Percentiles rank a stretch among this genome's conserved stretches.
phyloP scores from a whole-genome alignment of 1,139 yeast species.

The Sugiyamaella xylanicola region DNA sequence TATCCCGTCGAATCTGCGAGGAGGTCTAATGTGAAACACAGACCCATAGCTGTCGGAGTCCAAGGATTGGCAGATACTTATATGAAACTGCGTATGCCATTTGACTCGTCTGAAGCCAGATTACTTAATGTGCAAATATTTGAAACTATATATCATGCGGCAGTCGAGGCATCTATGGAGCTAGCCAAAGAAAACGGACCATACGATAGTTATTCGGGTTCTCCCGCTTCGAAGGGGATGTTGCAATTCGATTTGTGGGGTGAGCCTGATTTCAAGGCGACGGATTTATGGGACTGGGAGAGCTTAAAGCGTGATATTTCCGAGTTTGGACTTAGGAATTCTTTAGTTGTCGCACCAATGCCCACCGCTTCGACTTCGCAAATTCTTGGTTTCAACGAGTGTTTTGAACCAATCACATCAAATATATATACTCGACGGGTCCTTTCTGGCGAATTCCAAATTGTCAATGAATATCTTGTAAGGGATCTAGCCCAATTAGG shows the following conservation, averaged over 20 bases:
- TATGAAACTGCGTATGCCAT: slow-evolving; percentile 63
- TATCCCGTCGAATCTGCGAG: slow-evolving; percentile 68
- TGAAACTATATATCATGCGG: slow-evolving; percentile 82
- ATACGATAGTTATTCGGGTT: slow-evolving; percentile 62
- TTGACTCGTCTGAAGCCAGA: slow-evolving; percentile 63
- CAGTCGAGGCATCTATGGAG: slow-evolving; percentile 71
- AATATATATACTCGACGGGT: slow-evolving; percentile 75
- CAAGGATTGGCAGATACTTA: slow-evolving; percentile 80
- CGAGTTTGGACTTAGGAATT: slow-evolving; percentile 65
- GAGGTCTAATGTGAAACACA: slow-evolving; percentile 61
- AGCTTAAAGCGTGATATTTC: slow-evolving; percentile 53
- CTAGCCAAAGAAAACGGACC: slow-evolving; percentile 60
- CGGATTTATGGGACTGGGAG: slow-evolving; percentile 63
- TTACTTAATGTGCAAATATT: slow-evolving; percentile 65
- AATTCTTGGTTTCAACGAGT: slow-evolving; percentile 75
- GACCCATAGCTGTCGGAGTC: slow-evolving; percentile 80
- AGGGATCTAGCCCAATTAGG: slow-evolving; percentile 71
- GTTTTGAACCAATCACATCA: slow-evolving; percentile 82
- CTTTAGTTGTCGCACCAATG: slow-evolving; percentile 78
- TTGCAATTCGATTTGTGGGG: slow-evolving; percentile 75
- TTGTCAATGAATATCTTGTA: slow-evolving; percentile 70
- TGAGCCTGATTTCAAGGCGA: slow-evolving; percentile 48
- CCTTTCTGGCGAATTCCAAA: slow-evolving; percentile 76
- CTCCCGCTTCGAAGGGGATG: slow-evolving; percentile 70
- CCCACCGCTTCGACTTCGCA: slow-evolving; percentile 89